Conservation (phyloP, 441 rosid genomes). For the Hura crepitans region DNA sequence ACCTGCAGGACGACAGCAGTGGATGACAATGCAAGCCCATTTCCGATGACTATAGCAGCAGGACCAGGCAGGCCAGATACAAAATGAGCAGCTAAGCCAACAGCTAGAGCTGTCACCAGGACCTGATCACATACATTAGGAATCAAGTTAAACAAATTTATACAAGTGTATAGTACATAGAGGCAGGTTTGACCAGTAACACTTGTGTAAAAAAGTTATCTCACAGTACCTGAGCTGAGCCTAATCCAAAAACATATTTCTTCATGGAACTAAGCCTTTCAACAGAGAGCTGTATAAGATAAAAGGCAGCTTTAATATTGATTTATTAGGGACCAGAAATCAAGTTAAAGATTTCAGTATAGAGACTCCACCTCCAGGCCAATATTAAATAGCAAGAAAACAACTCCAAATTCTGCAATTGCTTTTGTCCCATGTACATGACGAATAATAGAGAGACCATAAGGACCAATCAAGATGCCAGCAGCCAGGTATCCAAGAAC, state of each 20-base stretch:
- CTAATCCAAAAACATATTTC: constrained; percentile 96
- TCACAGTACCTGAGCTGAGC: constrained; percentile 81
- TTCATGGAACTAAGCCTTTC: constrained; percentile 99
- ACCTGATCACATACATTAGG: constrained; percentile 56
- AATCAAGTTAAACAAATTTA: constrained; percentile 19
- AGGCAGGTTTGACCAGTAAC: constrained; percentile 10
- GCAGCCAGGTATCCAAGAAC: constrained; percentile 99
- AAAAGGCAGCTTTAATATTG: constrained; percentile 28
- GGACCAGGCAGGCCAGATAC: constrained; percentile 82
- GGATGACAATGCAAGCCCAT: constrained; percentile 94
- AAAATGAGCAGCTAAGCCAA: constrained; percentile 78
- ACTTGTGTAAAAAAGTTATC: constrained; percentile 12
- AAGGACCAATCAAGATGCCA: constrained; percentile 97
- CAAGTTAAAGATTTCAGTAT: constrained; percentile 21
- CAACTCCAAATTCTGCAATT: constrained; percentile 98
- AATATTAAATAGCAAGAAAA: constrained; percentile 91
- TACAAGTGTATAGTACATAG: constrained; percentile 8
- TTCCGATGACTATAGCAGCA: constrained; percentile 94
- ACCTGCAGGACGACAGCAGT: constrained; percentile 99
- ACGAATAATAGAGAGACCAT: constrained; percentile 91
- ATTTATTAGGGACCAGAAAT: constrained; percentile 21
- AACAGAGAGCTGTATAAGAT: constrained; percentile 72
- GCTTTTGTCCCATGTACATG: constrained; percentile 97
- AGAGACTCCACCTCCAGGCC: constrained; percentile 85
- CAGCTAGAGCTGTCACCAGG: constrained; percentile 77